Conservation (phyloP, 495 filamentous ascomycete genomes). For the Hyaloscypha variabilis region DNA sequence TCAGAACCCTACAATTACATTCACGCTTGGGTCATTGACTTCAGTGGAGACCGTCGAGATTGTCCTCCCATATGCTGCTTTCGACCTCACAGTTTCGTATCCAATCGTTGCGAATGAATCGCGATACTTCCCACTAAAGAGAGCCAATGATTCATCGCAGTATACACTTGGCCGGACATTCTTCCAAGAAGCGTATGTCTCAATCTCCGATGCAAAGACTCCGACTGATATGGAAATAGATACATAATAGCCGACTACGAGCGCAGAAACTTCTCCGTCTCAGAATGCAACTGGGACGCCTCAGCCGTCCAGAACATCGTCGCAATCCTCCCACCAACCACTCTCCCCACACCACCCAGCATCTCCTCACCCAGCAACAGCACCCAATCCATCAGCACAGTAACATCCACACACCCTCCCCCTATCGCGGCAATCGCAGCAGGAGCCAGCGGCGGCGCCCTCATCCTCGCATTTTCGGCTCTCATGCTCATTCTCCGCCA, state of each 20-base stretch:
- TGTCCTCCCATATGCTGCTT: conserved; percentile 53
- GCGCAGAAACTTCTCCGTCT: conserved; percentile 24
- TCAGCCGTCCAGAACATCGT: conserved; percentile 5
- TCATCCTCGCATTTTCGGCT: background rate
- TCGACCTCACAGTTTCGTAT: conserved; percentile 51
- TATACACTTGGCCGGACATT: conserved; percentile 59
- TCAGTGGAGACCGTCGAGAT: conserved; percentile 45
- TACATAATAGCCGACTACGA: conserved; percentile 30
- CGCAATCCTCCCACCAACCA: conserved; percentile 19
- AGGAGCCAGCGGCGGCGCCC: conserved; percentile 5
- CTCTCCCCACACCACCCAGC: too few relatives aligned
- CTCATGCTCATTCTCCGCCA: background rate
- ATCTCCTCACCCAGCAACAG: too few relatives aligned
- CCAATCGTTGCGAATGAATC: conserved; percentile 29
- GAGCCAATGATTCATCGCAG: conserved; percentile 52
- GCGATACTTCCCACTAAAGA: conserved; percentile 56
- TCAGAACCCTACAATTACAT: conserved; percentile 51
- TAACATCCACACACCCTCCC: background rate
- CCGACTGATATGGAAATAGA: background rate
- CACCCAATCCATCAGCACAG: background rate
- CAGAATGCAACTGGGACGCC: conserved; percentile 14
- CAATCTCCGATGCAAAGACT: background rate
- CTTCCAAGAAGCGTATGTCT: conserved; percentile 57
- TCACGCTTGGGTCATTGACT: conserved; percentile 46
- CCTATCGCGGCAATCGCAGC: conserved; percentile 11